These are phyloP conservation scores for Aspergillus phoenicis DNA, from an alignment of 2,329 filamentous ascomycete species.

Conservation along the genomic window DNA sequence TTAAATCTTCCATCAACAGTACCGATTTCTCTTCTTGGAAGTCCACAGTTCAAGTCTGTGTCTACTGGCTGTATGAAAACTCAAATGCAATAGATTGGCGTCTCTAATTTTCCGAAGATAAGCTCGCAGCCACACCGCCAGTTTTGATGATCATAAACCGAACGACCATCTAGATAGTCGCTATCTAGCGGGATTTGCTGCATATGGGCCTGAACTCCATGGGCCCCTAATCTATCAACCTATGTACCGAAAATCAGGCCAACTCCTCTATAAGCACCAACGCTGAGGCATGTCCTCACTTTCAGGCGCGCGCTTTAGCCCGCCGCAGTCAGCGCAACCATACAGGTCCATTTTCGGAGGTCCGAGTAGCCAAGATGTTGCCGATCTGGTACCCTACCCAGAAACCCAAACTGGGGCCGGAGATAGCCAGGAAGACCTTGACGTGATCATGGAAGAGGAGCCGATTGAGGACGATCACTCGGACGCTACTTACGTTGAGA, in stretches of 20 bases:
- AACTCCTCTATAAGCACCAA: background rate
- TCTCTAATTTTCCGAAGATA: background rate
- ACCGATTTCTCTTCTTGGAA: no score
- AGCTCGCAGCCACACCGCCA: background rate
- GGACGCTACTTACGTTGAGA: constrained; percentile 29
- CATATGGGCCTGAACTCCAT: background rate
- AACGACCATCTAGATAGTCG: constrained; percentile 1
- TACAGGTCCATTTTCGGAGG: constrained; percentile 36
- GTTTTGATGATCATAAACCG: background rate
- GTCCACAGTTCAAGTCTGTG: background rate
- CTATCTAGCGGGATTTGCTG: background rate
- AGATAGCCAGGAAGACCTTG: constrained; percentile 21
- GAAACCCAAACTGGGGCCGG: constrained; percentile 8
- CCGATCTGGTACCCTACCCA: constrained; percentile 16
- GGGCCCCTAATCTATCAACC: no score
- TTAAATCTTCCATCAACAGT: background rate
- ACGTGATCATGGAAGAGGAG: constrained; percentile 25
- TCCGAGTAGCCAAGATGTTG: constrained; percentile 25
- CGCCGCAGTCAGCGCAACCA: constrained; percentile 34
- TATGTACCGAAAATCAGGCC: background rate
- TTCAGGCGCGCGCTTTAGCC: constrained; percentile 24
- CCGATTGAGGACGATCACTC: constrained; percentile 24
- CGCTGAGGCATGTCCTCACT: constrained; percentile 32
- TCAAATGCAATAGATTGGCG: background rate
- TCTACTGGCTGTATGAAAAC: background rate